phyloP scores from a whole-genome alignment of 2,329 filamentous ascomycete genomes.

The Gaeumannomyces tritici region DNA sequence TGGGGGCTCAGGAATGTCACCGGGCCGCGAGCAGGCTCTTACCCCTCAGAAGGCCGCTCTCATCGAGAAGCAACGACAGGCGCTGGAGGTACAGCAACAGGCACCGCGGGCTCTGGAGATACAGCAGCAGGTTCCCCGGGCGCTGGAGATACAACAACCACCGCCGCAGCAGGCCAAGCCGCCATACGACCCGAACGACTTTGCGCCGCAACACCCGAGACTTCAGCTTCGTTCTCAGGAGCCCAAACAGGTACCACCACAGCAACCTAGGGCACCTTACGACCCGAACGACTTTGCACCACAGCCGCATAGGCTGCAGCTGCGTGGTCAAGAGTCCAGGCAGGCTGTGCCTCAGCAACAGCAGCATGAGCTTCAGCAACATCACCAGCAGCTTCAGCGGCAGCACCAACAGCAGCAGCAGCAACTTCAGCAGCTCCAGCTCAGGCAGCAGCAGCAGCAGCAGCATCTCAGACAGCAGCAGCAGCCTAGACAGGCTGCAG shows the following conservation, averaged over 20 bases:
- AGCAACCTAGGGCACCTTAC: slow-evolving; percentile 3
- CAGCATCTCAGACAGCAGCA: slow-evolving; percentile 6
- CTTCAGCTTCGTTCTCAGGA: background rate
- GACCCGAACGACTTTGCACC: background rate
- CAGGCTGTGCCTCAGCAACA: background rate
- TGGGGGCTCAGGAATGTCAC: slow-evolving; percentile 32
- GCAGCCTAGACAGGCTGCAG: slow-evolving; percentile 10
- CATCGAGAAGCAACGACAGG: background rate
- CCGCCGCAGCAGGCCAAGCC: background rate
- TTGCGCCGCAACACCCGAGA: background rate
- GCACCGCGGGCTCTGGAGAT: background rate
- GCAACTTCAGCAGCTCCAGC: slow-evolving; percentile 13
- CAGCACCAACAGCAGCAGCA: slow-evolving; percentile 8
- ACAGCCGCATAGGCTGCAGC: background rate
- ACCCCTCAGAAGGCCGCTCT: slow-evolving; percentile 37
- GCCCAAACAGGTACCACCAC: background rate
- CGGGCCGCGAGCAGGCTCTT: slow-evolving; percentile 38
- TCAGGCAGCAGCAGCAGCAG: slow-evolving; percentile 12
- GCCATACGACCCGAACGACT: background rate
- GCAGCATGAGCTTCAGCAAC: slow-evolving; percentile 10
- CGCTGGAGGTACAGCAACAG: background rate
- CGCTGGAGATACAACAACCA: background rate
- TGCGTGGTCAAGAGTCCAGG: background rate
- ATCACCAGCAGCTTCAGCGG: slow-evolving; percentile 17
- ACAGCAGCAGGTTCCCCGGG: background rate